Evolutionary conservation across 768 basidiomycete species (phyloP).

Genomic region (Mycena floridula): DNA sequence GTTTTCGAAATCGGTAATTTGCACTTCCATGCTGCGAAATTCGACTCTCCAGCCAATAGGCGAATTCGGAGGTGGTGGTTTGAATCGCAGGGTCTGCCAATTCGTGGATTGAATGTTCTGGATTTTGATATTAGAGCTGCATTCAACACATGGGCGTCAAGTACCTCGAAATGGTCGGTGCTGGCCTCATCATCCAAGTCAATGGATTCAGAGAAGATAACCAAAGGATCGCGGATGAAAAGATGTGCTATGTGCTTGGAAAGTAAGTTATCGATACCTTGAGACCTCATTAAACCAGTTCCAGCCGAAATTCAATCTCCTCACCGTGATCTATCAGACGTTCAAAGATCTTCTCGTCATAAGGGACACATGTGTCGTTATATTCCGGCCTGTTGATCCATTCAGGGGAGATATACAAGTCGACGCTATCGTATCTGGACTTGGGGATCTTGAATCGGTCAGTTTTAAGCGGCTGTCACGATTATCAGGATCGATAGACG

Average conservation of each 20-base stretch:
- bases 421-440: constrained; percentile 95
- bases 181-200: constrained; percentile 85
- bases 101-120: constrained; percentile 99
- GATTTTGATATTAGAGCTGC: constrained; percentile 2
- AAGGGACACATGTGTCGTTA: constrained; percentile 81
- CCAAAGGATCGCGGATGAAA: constrained; percentile 96
- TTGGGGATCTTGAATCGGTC: constrained; percentile 83
- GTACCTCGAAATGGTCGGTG: constrained; percentile 93
- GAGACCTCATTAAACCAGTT: neutral
- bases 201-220: constrained; percentile 90
- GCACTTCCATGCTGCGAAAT: constrained; percentile 98
- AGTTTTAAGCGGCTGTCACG: constrained; percentile 63
- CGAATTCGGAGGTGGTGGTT: constrained; percentile 92
- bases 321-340: constrained; percentile 73
- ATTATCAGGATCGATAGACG: neutral
- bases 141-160: constrained; percentile 4
- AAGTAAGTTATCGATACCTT: constrained; percentile 82
- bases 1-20: constrained; percentile 98
- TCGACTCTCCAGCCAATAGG: constrained; percentile 97
- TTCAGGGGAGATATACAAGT: constrained; percentile 84
- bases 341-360: constrained; percentile 67
- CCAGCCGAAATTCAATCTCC: constrained; percentile 10
- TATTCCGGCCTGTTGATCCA: constrained; percentile 90
- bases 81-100: constrained; percentile 98
- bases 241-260: constrained; percentile 92